Evolutionary conservation across 108 stramenopile genomes (phyloP), one percentile per base, ranked within the genome.

Genomic region (Aurantiochytrium sp.): DNA sequence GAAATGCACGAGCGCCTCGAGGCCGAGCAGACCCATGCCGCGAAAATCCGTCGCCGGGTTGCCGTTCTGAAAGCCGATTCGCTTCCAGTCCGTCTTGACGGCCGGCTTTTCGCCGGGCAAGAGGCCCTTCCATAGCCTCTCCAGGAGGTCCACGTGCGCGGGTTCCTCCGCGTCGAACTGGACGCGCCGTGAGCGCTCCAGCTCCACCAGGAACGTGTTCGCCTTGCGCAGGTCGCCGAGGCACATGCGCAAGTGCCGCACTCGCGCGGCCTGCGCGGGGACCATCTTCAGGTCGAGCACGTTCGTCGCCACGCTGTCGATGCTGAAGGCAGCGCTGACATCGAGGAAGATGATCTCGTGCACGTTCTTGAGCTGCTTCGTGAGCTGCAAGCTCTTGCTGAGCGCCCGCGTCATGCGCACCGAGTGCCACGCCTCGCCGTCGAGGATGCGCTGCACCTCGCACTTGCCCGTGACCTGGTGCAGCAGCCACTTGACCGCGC

Each of bases 391-490:
- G 59, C 59, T 65, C 34, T 65, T 65, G 59, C 59, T 65, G 15
- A 65, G 3, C 8, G 59, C 27, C 10, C 59, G 59, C 10, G 59
- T 17, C 73, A 81, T 81, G 73, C 73, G 73, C 8, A 48, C 39
- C 42, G 73, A 81, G 45, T 81, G 73, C 73, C 73, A 81, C 42
- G 42, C 45, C 73, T 81, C 73, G 0, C 73, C 73, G 45, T 48
- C 42, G 10, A 81, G 73, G 45, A 81, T 81, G 39, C 73, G 39
- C 24, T 81, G 42, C 3, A 81, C 45, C 45, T 81, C 73, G 73
- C 73, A 48, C 24, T 81, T 41, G 21, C 73, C 73, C 4, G 73
- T 81, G 42, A 48, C 73, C 73, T 48, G 42, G 45, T 81, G 73
- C 73, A 81, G 24, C 15, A 81, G 6, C 42, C 45, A 81, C 73